Conservation (phyloP, 192 early-diverging fungal species). For the Coemansia sp. region DNA sequence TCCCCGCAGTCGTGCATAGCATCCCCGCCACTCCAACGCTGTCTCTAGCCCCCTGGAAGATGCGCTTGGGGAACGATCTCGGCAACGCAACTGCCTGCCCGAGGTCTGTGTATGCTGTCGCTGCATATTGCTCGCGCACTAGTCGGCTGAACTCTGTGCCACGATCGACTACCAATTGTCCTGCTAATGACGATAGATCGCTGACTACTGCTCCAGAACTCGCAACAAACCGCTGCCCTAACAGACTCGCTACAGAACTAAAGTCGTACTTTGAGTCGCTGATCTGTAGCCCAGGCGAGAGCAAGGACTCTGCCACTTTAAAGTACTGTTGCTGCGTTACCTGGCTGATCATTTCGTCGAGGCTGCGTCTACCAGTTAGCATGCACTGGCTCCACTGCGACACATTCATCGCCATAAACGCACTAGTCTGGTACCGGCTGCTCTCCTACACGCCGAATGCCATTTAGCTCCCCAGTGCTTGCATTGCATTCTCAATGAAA, state of each 20-base stretch:
- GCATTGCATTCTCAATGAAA: not conserved
- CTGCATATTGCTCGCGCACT: conserved; percentile 6
- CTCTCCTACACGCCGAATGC: conserved; percentile 8
- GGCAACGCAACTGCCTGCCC: conserved; percentile 11
- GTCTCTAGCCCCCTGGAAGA: conserved; percentile 15
- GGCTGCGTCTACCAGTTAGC: conserved; percentile 10
- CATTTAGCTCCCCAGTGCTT: not conserved
- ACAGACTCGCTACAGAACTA: not conserved
- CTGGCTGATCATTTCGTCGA: conserved; percentile 36
- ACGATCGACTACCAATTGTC: conserved; percentile 36
- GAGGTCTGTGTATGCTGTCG: not conserved
- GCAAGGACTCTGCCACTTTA: conserved; percentile 23
- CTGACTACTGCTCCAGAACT: conserved; percentile 13
- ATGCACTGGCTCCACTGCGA: conserved; percentile 38
- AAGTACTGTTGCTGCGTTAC: conserved; percentile 40
- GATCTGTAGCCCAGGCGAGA: conserved; percentile 29
- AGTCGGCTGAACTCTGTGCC: conserved; percentile 23
- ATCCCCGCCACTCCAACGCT: conserved; percentile 29
- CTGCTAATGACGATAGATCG: conserved; percentile 8
- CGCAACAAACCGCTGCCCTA: conserved; percentile 14
- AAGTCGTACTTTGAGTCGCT: not conserved
- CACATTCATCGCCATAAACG: conserved; percentile 26
- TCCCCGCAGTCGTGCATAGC: conserved; percentile 28
- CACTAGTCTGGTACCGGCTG: conserved; percentile 21
- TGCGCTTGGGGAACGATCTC: conserved; percentile 18